Conservation (phyloP, 202 grass and related monocot genomes). For the Thinopyrum obtusiflorum region DNA sequence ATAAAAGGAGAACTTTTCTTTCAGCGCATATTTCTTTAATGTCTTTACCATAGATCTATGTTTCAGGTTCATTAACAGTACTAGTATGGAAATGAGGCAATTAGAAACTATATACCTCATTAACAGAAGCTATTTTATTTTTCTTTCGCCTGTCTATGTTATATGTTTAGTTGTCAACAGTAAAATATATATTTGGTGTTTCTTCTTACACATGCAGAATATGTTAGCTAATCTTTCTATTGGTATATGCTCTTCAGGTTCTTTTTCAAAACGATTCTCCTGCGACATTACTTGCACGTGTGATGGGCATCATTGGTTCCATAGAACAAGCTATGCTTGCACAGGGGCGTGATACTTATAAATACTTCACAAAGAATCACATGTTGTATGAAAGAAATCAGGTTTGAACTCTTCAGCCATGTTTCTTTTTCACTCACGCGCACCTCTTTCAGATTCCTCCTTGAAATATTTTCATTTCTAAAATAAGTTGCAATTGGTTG, state of each 20-base stretch:
- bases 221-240: constrained; percentile 5
- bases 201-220: background rate
- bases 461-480: background rate
- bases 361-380: constrained; percentile 98
- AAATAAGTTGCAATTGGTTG: constrained; percentile 16
- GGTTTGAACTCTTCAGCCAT: constrained; percentile 47
- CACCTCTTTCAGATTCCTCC: background rate
- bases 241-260: constrained; percentile 54
- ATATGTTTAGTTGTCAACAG: background rate
- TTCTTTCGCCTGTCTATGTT: background rate
- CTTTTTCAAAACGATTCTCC: constrained; percentile 99
- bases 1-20: background rate
- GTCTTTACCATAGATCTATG: background rate
- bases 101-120: background rate
- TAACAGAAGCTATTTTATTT: background rate
- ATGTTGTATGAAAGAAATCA: constrained; percentile 99
- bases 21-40: background rate
- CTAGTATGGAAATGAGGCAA: too few relatives aligned
- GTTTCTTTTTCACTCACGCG: background rate
- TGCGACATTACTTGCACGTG: constrained; percentile 84
- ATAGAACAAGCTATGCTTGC: constrained; percentile 99
- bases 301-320: constrained; percentile 86
- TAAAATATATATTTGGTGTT: background rate
- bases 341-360: constrained; percentile 89
- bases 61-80: background rate